Evolutionary conservation across 257 asterid genomes (phyloP).

Genomic region (Jaltomata sinuosa): DNA sequence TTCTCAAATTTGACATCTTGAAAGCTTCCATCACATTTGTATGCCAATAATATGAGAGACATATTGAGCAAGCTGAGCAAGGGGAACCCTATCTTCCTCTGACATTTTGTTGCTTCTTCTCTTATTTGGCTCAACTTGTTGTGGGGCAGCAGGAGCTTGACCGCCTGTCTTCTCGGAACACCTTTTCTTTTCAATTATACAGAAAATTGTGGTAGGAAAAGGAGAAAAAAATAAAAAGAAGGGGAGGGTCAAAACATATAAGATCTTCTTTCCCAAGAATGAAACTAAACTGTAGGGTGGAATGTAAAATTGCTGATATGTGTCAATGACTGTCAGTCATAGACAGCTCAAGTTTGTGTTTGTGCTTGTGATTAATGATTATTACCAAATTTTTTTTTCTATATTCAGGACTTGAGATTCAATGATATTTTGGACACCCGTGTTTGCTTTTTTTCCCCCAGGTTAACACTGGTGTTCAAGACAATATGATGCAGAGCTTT

Average conservation of each 20-base stretch:
- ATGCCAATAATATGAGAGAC: neutral
- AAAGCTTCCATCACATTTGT: neutral
- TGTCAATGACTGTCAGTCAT: neutral
- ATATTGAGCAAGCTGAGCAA: neutral
- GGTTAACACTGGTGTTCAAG: constrained; percentile 90
- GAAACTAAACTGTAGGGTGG: neutral
- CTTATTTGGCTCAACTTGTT: neutral
- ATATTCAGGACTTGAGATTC: neutral
- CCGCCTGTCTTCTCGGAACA: neutral
- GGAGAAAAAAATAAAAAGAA: neutral
- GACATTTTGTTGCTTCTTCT: neutral
- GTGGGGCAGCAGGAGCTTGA: neutral
- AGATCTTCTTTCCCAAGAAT: neutral
- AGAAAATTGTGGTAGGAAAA: neutral
- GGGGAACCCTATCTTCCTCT: neutral
- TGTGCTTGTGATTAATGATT: neutral
- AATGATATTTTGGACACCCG: neutral
- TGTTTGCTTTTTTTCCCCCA: constrained; percentile 17
- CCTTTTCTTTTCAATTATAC: neutral
- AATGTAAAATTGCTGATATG: neutral
- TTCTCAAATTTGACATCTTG: neutral
- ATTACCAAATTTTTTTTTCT: neutral
- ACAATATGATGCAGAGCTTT: constrained; percentile 99
- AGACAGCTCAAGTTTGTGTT: neutral
- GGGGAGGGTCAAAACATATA: neutral